Percentiles rank a stretch among this genome's conserved stretches.
phyloP scores from a whole-genome alignment of 768 basidiomycete species.

The Kwoniella heveanensis region DNA sequence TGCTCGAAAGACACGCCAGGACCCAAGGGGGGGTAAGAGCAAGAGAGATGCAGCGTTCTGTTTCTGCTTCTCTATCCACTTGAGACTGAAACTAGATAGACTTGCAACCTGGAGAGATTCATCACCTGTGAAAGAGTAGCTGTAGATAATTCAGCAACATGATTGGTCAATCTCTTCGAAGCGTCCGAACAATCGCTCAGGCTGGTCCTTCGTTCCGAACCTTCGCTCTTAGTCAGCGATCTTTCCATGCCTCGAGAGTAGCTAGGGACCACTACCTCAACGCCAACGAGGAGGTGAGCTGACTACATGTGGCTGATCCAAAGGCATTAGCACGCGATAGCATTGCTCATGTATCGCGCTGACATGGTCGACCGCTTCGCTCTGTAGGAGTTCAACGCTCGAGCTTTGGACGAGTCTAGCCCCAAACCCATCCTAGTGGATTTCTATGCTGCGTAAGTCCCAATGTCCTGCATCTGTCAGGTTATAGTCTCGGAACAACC shows the following conservation, averaged over 20 bases:
- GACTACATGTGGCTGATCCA: neutral
- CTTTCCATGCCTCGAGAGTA: conserved; percentile 35
- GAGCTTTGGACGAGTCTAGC: conserved; percentile 31
- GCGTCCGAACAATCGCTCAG: conserved; percentile 3
- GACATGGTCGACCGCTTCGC: neutral
- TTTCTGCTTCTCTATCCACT: too few species aligned
- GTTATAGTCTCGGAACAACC: too few species aligned
- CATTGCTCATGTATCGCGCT: neutral
- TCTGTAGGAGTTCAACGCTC: conserved; percentile 36
- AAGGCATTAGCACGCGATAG: neutral
- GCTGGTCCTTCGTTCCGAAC: conserved; percentile 17
- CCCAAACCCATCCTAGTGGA: conserved; percentile 50
- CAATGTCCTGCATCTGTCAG: too few species aligned
- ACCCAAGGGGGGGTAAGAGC: too few species aligned
- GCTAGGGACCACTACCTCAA: conserved; percentile 38
- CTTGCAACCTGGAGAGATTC: too few species aligned
- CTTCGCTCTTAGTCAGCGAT: conserved; percentile 9
- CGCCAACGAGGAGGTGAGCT: conserved; percentile 34
- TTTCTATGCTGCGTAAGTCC: conserved; percentile 47
- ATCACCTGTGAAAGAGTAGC: too few species aligned
- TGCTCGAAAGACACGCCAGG: too few species aligned
- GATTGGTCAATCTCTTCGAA: conserved; percentile 4
- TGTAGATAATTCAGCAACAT: neutral
- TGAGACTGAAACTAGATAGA: too few species aligned
- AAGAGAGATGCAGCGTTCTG: too few species aligned